phyloP scores from a whole-genome alignment of 1,284 basidiomycete genomes.

The Polyporus tsugae region DNA sequence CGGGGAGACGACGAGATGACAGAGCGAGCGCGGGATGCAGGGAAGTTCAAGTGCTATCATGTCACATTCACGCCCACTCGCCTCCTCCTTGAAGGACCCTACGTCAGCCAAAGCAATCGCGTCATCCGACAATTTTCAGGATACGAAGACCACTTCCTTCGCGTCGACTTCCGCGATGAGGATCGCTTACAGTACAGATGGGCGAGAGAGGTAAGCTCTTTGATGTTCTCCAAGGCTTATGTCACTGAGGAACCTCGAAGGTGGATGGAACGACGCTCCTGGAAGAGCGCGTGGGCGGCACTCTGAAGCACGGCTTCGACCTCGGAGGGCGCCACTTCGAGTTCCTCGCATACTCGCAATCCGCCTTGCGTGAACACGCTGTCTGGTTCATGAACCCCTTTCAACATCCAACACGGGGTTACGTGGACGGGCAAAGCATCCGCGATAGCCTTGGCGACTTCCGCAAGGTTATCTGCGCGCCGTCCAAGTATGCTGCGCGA shows the following conservation, averaged over 20 bases:
- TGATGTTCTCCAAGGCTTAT: too few relatives aligned
- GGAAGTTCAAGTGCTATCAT: slow-evolving; percentile 63
- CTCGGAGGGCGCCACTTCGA: slow-evolving; percentile 75
- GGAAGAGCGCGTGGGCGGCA: slow-evolving; percentile 64
- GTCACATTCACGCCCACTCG: slow-evolving; percentile 78
- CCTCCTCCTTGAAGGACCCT: slow-evolving; percentile 77
- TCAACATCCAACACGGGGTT: slow-evolving; percentile 49
- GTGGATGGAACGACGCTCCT: slow-evolving; percentile 67
- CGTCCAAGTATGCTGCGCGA: slow-evolving; percentile 83
- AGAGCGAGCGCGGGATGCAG: slow-evolving; percentile 33
- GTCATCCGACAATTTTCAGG: slow-evolving; percentile 67
- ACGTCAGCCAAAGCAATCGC: slow-evolving; percentile 70
- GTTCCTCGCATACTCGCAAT: slow-evolving; percentile 79
- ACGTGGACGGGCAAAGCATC: slow-evolving; percentile 62
- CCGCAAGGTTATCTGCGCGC: slow-evolving; percentile 58
- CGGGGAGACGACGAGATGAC: slow-evolving; percentile 21
- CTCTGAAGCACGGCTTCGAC: slow-evolving; percentile 70
- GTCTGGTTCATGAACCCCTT: slow-evolving; percentile 83
- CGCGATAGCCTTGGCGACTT: slow-evolving; percentile 73
- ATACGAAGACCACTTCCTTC: slow-evolving; percentile 71
- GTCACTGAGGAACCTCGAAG: slow-evolving; percentile 23
- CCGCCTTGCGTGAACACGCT: slow-evolving; percentile 73
- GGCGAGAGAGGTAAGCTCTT: slow-evolving; percentile 54
- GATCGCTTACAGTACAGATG: slow-evolving; percentile 73
- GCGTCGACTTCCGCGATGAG: slow-evolving; percentile 84